Conservation (phyloP, 345 rosid genomes). For the Linum usitatissimum region DNA sequence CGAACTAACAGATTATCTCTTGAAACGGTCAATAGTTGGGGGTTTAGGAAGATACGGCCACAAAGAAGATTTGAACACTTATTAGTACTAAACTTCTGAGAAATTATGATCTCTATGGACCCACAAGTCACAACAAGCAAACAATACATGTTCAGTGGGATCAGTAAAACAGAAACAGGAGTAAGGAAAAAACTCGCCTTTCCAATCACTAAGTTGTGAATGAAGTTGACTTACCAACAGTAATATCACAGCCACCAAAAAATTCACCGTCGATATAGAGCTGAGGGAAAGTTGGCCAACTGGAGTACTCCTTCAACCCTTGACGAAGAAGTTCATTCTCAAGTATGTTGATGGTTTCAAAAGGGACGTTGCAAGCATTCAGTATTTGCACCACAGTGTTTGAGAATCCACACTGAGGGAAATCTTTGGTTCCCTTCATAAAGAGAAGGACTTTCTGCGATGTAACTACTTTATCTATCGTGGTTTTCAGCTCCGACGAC, state of each 20-base stretch:
- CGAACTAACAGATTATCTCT: too few relatives aligned
- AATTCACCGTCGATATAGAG: conserved; percentile 87
- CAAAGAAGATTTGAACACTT: too few relatives aligned
- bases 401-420: conserved; percentile 92
- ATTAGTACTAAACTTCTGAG: too few relatives aligned
- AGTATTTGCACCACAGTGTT: conserved; percentile 85
- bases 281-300: conserved; percentile 95
- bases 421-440: conserved; percentile 84
- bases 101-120: too few relatives aligned
- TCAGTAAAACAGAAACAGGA: neutral
- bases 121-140: too few relatives aligned
- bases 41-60: too few relatives aligned
- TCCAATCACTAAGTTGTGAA: neutral
- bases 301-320: conserved; percentile 85
- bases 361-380: conserved; percentile 58
- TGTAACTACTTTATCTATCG: conserved; percentile 62
- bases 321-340: conserved; percentile 84
- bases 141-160: too few relatives aligned
- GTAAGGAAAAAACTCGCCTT: neutral
- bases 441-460: conserved; percentile 70
- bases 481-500: conserved; percentile 57
- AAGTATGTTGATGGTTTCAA: conserved; percentile 61
- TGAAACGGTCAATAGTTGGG: too few relatives aligned
- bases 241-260: conserved; percentile 88
- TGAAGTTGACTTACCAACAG: conserved; percentile 45